These are phyloP conservation scores for Arabidopsis lyrata DNA, from an alignment of 441 rosid species.

Conservation along the genomic window DNA sequence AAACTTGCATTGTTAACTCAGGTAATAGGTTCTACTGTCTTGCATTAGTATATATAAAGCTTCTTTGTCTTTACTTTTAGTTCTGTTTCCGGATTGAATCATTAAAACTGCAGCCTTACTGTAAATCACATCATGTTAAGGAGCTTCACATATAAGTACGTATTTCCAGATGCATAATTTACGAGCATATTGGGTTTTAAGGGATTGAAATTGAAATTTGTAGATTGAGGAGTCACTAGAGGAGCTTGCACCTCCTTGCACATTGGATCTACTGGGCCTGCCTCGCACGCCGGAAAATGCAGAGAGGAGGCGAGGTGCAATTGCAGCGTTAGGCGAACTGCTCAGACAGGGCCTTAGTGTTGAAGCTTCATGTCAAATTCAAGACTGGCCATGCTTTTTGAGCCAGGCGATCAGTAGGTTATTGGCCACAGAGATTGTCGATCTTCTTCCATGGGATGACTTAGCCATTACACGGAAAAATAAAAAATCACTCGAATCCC, in stretches of 20 bases:
- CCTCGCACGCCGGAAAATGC: constrained; percentile 83
- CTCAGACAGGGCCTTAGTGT: constrained; percentile 93
- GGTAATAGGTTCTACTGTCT: constrained; percentile 54
- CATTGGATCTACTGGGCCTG: constrained; percentile 89
- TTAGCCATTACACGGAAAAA: constrained; percentile 75
- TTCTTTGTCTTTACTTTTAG: constrained; percentile 20
- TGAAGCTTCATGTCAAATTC: constrained; percentile 83
- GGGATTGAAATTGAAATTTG: constrained; percentile 22
- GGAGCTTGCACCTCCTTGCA: constrained; percentile 99
- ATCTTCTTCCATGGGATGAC: constrained; percentile 89
- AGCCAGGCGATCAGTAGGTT: constrained; percentile 77
- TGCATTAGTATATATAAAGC: constrained; percentile 28
- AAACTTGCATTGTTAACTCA: constrained; percentile 77
- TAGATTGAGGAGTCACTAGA: constrained; percentile 86
- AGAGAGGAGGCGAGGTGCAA: constrained; percentile 86
- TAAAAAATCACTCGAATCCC: constrained; percentile 93
- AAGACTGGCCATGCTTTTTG: constrained; percentile 88
- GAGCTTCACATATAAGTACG: constrained; percentile 3
- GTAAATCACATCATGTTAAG: constrained; percentile 6
- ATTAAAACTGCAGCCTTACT: constrained; percentile 10
- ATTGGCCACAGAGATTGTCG: constrained; percentile 84
- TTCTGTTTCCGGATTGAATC: constrained; percentile 18
- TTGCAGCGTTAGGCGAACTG: constrained; percentile 85
- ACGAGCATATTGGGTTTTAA: constrained; percentile 18
- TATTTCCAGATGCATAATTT: constrained; percentile 4